These are phyloP conservation scores for Aspergillus eucalypticola DNA, from an alignment of 2,329 filamentous ascomycete species.

Conservation along the genomic window DNA sequence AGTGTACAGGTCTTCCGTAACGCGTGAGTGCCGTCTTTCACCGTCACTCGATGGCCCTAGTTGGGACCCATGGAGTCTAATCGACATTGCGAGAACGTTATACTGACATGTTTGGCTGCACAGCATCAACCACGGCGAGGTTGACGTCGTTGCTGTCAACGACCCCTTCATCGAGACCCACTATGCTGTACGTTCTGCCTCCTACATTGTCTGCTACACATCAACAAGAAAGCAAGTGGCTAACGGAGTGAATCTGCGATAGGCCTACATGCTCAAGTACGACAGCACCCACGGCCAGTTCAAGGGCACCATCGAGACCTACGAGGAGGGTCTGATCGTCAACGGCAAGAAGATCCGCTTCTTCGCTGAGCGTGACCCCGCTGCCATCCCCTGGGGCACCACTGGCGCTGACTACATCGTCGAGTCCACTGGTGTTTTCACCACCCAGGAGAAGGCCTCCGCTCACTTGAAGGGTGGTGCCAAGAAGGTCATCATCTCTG, in stretches of 20 bases:
- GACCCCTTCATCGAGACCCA: slow-evolving; percentile 98
- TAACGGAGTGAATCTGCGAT: slow-evolving; percentile 12
- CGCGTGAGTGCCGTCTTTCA: slow-evolving; percentile 60
- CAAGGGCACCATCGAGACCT: slow-evolving; percentile 83
- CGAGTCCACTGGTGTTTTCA: slow-evolving; percentile 99
- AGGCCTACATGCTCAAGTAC: slow-evolving; percentile 99
- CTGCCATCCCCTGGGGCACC: slow-evolving; percentile 85
- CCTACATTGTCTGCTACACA: background rate
- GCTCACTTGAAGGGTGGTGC: slow-evolving; percentile 94
- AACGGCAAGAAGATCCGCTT: slow-evolving; percentile 95
- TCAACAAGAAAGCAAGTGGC: background rate
- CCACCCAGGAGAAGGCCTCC: slow-evolving; percentile 92
- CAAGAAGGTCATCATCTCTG: slow-evolving; percentile 86
- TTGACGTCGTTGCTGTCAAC: slow-evolving; percentile 95
- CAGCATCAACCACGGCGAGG: slow-evolving; percentile 79
- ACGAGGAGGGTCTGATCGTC: slow-evolving; percentile 73
- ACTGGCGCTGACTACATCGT: slow-evolving; percentile 90
- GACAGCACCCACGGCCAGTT: slow-evolving; percentile 96
- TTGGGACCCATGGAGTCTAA: background rate
- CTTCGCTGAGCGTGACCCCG: slow-evolving; percentile 89
- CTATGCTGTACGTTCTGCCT: slow-evolving; percentile 78
- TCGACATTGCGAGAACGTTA: background rate
- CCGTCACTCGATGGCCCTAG: background rate
- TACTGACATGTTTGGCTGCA: slow-evolving; percentile 12
- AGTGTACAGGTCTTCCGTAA: slow-evolving; percentile 80